phyloP scores from a whole-genome alignment of 2,329 filamentous ascomycete genomes.

The Colletotrichum melonis region DNA sequence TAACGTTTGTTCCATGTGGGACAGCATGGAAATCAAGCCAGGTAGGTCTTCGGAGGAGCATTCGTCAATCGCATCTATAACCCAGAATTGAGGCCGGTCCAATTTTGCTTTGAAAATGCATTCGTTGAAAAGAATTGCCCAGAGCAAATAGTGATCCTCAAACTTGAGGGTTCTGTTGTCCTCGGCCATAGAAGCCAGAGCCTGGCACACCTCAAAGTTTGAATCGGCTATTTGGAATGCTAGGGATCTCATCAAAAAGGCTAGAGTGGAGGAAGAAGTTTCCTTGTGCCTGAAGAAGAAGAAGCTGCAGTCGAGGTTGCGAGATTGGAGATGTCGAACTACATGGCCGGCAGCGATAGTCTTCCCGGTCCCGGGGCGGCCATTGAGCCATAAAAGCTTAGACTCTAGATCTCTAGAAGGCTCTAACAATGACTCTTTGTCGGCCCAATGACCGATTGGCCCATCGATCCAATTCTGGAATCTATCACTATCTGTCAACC shows the following conservation, averaged over 20 bases:
- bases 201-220: neutral
- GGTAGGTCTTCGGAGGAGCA: neutral
- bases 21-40: neutral
- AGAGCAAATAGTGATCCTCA: neutral
- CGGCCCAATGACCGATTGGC: neutral
- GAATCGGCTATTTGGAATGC: neutral
- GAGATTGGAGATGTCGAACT: conserved; percentile 39
- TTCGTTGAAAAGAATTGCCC: neutral
- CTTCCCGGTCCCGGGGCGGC: conserved; percentile 43
- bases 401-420: neutral
- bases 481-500: neutral
- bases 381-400: conserved; percentile 38
- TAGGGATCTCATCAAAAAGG: neutral
- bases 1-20: neutral
- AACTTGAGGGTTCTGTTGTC: neutral
- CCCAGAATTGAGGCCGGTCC: neutral
- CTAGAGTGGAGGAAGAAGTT: neutral
- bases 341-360: conserved; percentile 40
- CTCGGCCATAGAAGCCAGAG: neutral
- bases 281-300: conserved; percentile 40
- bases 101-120: neutral
- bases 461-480: neutral
- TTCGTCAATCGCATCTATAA: neutral
- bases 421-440: neutral
- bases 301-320: conserved; percentile 40